A percentile compares a stretch with the other conserved stretches of the same genome.
Conservation (phyloP, 148 eudicot species). For the Vaccinium corymbosum region DNA sequence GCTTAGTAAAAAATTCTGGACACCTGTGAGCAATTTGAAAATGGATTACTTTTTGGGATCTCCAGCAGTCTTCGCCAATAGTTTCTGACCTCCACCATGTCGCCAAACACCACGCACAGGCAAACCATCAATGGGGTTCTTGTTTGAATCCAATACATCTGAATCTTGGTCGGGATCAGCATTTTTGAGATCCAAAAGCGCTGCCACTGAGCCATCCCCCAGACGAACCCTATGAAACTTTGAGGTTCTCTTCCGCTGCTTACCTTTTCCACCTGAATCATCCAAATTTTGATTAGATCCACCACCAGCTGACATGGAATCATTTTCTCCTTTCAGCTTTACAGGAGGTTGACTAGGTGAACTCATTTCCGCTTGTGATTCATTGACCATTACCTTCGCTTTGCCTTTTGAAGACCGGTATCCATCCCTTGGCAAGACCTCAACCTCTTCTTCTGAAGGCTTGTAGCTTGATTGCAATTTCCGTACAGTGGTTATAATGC, state of each 20-base stretch:
- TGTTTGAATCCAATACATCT: conserved; percentile 24
- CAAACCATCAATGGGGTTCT: conserved; percentile 31
- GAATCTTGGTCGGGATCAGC: conserved; percentile 38
- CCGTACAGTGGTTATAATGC: conserved; percentile 54
- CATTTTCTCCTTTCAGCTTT: conserved; percentile 18
- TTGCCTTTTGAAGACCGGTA: conserved; percentile 64
- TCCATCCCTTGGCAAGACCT: conserved; percentile 76
- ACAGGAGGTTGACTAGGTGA: conserved; percentile 22
- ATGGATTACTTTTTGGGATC: conserved; percentile 25
- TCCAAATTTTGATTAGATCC: conserved; percentile 30
- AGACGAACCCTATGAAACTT: conserved; percentile 74
- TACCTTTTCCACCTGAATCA: conserved; percentile 42
- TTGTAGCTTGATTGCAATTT: conserved; percentile 65
- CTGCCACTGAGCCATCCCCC: conserved; percentile 64
- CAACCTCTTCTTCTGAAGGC: conserved; percentile 62
- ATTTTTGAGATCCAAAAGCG: conserved; percentile 44
- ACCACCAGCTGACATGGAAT: conserved; percentile 16
- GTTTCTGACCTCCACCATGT: conserved; percentile 69
- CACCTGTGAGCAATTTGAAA: conserved; percentile 2
- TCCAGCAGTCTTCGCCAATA: conserved; percentile 35
- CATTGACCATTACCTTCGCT: conserved; percentile 25
- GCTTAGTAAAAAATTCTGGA: not conserved
- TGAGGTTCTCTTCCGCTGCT: conserved; percentile 75
- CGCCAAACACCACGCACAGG: conserved; percentile 77
- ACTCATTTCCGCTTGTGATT: conserved; percentile 23